Evolutionary conservation across 2,329 filamentous ascomycete genomes (phyloP).

Genomic region (Microsporum ferrugineum): DNA sequence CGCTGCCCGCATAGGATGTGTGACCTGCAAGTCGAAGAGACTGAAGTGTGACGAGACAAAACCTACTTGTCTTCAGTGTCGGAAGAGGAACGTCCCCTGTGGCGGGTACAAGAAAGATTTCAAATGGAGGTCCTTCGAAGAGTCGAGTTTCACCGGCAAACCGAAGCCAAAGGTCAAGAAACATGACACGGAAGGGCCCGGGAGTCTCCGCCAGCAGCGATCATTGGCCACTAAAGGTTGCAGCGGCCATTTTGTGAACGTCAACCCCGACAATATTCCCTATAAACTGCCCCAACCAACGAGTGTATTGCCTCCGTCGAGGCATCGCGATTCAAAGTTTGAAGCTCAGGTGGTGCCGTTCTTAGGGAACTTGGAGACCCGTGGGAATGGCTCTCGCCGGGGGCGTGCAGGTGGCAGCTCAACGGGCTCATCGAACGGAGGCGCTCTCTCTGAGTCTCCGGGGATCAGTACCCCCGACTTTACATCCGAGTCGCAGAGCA

Average conservation of each 20-base stretch:
- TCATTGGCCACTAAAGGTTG: background rate
- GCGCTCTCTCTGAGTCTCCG: background rate
- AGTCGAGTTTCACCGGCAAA: slow-evolving; percentile 42
- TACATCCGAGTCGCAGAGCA: background rate
- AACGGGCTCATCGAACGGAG: background rate
- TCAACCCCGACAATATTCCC: background rate
- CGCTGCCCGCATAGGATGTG: slow-evolving; percentile 44
- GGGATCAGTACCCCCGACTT: background rate
- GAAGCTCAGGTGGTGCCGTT: background rate
- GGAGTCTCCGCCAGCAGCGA: background rate
- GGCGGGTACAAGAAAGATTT: slow-evolving; percentile 66
- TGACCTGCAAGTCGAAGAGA: slow-evolving; percentile 61
- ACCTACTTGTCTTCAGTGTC: slow-evolving; percentile 55
- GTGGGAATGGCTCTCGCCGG: background rate
- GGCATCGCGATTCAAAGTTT: background rate
- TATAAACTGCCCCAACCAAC: background rate
- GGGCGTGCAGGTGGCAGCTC: background rate
- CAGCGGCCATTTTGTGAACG: background rate
- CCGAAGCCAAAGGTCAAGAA: slow-evolving; percentile 36
- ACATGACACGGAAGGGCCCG: slow-evolving; percentile 21
- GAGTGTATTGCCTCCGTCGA: background rate
- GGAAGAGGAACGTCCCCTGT: slow-evolving; percentile 52
- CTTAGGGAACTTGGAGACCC: background rate
- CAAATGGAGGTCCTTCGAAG: slow-evolving; percentile 62
- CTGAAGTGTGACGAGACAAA: slow-evolving; percentile 65